Conservation (phyloP, 192 early-diverging fungal species). For the Podila epigama region DNA sequence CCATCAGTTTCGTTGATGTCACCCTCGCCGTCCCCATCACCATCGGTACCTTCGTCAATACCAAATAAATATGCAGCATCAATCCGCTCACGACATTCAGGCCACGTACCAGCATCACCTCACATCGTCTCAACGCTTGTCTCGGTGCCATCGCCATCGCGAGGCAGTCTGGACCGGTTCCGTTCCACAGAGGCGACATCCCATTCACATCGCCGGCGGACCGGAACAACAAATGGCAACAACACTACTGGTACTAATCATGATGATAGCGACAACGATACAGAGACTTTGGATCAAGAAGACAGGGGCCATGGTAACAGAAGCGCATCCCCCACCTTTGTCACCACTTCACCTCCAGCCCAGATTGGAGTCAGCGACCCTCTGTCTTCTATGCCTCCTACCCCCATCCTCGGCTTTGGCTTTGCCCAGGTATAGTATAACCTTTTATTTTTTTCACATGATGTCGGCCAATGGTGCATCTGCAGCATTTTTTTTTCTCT, state of each 20-base stretch:
- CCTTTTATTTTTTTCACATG: too few relatives aligned
- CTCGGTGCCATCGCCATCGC: not conserved
- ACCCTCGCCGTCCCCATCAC: too few relatives aligned
- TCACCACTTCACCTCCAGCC: not conserved
- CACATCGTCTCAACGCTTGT: not conserved
- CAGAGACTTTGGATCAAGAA: not conserved
- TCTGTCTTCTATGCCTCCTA: slow-evolving; percentile 1
- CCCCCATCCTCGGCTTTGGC: slow-evolving; percentile 5
- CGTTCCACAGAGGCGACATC: not conserved
- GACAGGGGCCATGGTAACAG: not conserved
- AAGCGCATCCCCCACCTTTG: not conserved
- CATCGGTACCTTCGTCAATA: too few relatives aligned
- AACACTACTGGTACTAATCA: not conserved
- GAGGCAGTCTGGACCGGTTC: not conserved
- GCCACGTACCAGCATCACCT: not conserved
- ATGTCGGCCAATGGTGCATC: not conserved
- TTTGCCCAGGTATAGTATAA: slow-evolving; percentile 5
- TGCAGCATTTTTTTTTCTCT: not conserved
- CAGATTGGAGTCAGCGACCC: slow-evolving; percentile 9
- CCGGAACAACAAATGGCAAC: too few relatives aligned
- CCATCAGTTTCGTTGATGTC: too few relatives aligned
- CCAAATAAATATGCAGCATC: not conserved
- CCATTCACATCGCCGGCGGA: not conserved
- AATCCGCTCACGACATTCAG: not conserved
- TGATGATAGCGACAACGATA: not conserved